Percentiles rank a stretch among this genome's conserved stretches.
These are phyloP conservation scores for Hypoxylon sp. DNA, from an alignment of 2,329 filamentous ascomycete genomes.

Conservation along the genomic window DNA sequence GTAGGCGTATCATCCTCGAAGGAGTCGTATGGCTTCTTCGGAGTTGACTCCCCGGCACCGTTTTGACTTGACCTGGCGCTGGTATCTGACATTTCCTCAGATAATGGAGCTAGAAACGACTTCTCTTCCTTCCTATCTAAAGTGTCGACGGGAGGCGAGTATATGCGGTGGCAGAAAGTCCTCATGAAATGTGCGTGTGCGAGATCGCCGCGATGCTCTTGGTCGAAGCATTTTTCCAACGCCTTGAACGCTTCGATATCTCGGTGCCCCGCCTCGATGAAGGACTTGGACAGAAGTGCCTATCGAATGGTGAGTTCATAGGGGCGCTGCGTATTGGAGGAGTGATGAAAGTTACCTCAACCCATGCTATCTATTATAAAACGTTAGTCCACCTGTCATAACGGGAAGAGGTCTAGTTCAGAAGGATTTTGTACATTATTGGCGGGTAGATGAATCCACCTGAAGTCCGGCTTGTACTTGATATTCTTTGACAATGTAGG, in stretches of 20 bases:
- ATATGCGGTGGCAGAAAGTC: conserved; percentile 62
- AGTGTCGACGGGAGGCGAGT: conserved; percentile 43
- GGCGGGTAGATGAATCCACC: conserved; percentile 62
- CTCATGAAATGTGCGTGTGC: conserved; percentile 70
- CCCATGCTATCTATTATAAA: conserved; percentile 62
- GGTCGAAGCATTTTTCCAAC: conserved; percentile 66
- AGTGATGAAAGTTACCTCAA: conserved; percentile 54
- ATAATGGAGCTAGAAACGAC: conserved; percentile 37
- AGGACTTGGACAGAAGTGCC: conserved; percentile 67
- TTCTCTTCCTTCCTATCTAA: conserved; percentile 46
- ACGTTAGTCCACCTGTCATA: conserved; percentile 31
- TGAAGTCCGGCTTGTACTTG: conserved; percentile 56
- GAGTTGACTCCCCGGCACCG: conserved; percentile 17
- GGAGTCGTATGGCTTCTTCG: conserved; percentile 34
- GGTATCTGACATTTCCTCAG: conserved; percentile 42
- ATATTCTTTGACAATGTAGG: conserved; percentile 55
- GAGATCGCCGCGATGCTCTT: conserved; percentile 66
- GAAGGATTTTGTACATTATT: conserved; percentile 56
- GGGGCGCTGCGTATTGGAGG: neutral
- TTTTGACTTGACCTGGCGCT: conserved; percentile 34
- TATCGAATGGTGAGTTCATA: conserved; percentile 33
- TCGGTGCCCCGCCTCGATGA: conserved; percentile 68
- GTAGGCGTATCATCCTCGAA: conserved; percentile 33
- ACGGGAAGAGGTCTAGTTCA: conserved; percentile 1
- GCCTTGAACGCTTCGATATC: conserved; percentile 71